Conservation (phyloP, 768 basidiomycete species). For the Agaricus subrufescens region DNA sequence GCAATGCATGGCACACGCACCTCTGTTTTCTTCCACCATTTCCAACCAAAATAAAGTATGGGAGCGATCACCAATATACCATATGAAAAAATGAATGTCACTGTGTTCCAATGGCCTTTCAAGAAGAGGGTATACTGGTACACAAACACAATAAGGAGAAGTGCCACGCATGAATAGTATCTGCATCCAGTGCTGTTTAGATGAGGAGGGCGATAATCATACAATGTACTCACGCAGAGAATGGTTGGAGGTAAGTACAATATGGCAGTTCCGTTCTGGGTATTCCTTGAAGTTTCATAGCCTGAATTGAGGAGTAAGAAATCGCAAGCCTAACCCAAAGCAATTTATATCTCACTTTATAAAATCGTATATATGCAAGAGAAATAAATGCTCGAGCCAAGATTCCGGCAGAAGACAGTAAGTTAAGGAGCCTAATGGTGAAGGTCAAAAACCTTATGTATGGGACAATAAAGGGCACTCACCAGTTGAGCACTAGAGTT, state of each 20-base stretch:
- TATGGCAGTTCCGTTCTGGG: conserved; percentile 39
- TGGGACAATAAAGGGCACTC: not conserved
- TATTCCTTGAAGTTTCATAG: conserved; percentile 39
- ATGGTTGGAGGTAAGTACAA: conserved; percentile 44
- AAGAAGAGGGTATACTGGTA: conserved; percentile 48
- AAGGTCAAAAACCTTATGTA: not conserved
- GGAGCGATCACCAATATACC: conserved; percentile 39
- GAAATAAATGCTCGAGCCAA: conserved; percentile 43
- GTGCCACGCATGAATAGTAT: conserved; percentile 40
- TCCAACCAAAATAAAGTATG: conserved; percentile 41
- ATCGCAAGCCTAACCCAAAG: not conserved
- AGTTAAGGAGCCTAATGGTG: conserved; percentile 38
- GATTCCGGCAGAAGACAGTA: conserved; percentile 43
- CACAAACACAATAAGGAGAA: conserved; percentile 40
- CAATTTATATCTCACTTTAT: conserved; percentile 26
- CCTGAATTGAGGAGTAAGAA: conserved; percentile 21
- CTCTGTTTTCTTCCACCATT: conserved; percentile 32
- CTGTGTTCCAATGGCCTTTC: conserved; percentile 41
- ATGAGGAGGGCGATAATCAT: not conserved
- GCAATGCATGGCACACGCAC: conserved; percentile 19
- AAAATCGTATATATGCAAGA: conserved; percentile 44
- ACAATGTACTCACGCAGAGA: conserved; percentile 32
- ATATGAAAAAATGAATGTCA: conserved; percentile 47
- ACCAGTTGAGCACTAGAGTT: conserved; percentile 47
- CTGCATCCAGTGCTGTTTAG: conserved; percentile 16